Evolutionary conservation across 2,329 filamentous ascomycete genomes (phyloP), one percentile per base, ranked within the genome.

Genomic region (Penicillium sp.): DNA sequence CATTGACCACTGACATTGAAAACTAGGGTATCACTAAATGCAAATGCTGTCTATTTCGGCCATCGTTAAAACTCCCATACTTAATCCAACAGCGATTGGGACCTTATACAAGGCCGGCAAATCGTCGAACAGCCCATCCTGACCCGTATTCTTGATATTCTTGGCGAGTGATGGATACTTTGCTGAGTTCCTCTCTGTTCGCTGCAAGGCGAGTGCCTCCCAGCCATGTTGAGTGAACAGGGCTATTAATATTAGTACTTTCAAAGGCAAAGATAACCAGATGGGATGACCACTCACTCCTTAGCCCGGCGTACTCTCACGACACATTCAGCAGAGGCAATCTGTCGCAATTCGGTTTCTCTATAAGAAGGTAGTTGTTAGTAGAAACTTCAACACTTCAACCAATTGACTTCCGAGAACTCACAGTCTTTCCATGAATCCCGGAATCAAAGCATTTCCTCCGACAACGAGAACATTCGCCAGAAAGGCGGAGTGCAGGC

Each of bases 71-170:
- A 56, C 45, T 53, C 54, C 54, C 32, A 15, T 52, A 40, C 41
- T 42, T 44, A 47, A 52, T n/a, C 46, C 53, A 34, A 37, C 5
- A 9, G 34, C 10, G 9, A 32, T 15, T 45, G 6, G 21, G 34
- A 49, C 13, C 39, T 60, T 52, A 70, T 31, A 65, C 35, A 31
- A 58, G 56, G 27, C 77, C 76, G 15, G 77, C 78, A 69, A 96
- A 94, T 67, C 84, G 90, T 65, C 85, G 86, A 29, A 84, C 85
- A 25, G 89, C 80, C 89, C 90, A 93, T 1, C 77, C 78, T 52
- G 82, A 84, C 9, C 94, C 94, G 67, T 91, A 76, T 72, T 99
- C 94, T 49, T 94, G 85, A 71, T 99, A 99, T 68, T 99, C 91
- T 58, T 89, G 83, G 69, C 89, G 90, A 0, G 90, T 94, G n/a